phyloP scores from a whole-genome alignment of 192 early-diverging fungal genomes.

The Gaertneriomyces semiglobifer region DNA sequence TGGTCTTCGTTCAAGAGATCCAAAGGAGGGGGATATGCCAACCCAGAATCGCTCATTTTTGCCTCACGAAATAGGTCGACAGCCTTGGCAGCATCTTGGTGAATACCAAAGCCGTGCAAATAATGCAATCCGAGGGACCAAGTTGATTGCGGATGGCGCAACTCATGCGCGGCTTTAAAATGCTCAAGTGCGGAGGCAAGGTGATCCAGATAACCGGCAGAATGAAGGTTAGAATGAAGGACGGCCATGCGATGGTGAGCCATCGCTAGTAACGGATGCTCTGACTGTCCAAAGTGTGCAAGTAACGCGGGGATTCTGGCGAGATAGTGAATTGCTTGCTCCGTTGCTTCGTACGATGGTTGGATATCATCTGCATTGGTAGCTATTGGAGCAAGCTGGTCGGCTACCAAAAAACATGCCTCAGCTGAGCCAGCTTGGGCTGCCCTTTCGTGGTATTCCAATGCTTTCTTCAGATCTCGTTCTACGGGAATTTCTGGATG shows the following conservation, averaged over 20 bases:
- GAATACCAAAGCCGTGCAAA: constrained; percentile 42
- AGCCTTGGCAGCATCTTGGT: constrained; percentile 31
- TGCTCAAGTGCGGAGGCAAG: constrained; percentile 1
- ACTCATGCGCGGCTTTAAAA: not conserved
- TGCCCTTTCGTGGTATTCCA: constrained; percentile 39
- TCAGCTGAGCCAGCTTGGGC: constrained; percentile 40
- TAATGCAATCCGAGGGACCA: constrained; percentile 45
- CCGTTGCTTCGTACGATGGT: not conserved
- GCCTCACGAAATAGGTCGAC: constrained; percentile 32
- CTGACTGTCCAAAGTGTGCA: not conserved
- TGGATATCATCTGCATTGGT: not conserved
- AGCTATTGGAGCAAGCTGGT: constrained; percentile 28
- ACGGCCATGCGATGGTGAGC: not conserved
- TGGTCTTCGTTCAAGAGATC: constrained; percentile 23
- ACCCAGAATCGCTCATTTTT: constrained; percentile 17
- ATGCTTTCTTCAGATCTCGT: constrained; percentile 21
- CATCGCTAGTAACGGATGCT: not conserved
- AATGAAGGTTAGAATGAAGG: not conserved
- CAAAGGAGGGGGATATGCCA: constrained; percentile 37
- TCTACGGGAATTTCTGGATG: constrained; percentile 34
- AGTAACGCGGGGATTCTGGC: not conserved
- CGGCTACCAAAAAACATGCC: constrained; percentile 43
- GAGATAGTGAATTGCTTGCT: not conserved
- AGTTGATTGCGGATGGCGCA: constrained; percentile 30
- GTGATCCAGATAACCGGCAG: not conserved